These are phyloP conservation scores for Suillus variegatus DNA, from an alignment of 768 basidiomycete genomes.

Conservation along the genomic window DNA sequence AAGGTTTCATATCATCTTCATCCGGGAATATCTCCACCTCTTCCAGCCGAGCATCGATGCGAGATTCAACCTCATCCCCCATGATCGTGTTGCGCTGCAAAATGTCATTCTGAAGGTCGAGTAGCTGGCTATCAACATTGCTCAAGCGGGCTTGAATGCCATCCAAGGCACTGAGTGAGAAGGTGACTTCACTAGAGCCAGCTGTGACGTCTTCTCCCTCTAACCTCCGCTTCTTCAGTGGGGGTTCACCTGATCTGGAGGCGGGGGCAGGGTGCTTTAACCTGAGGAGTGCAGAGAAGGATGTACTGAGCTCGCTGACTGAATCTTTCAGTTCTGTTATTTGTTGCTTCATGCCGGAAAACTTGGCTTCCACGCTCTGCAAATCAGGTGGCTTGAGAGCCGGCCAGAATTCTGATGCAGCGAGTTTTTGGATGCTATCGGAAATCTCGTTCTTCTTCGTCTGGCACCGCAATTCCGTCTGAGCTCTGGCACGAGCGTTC, in stretches of 20 bases:
- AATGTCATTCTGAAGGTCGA: constrained; percentile 38
- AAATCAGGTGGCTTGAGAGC: constrained; percentile 27
- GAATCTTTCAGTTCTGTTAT: constrained; percentile 31
- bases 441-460: constrained; percentile 36
- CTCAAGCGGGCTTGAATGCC: constrained; percentile 30
- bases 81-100: constrained; percentile 34
- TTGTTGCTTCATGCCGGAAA: constrained; percentile 28
- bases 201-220: constrained; percentile 8
- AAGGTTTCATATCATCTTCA: constrained; percentile 16
- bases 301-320: constrained; percentile 24
- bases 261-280: constrained; percentile 6
- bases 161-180: constrained; percentile 23
- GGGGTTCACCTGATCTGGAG: constrained; percentile 5
- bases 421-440: constrained; percentile 28
- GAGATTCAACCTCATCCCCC: constrained; percentile 31
- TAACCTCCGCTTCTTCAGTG: constrained; percentile 22
- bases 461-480: constrained; percentile 28
- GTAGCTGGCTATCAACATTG: constrained; percentile 28
- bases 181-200: constrained; percentile 1
- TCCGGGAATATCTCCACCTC: constrained; percentile 25
- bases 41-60: constrained; percentile 29
- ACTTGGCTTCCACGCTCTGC: constrained; percentile 20
- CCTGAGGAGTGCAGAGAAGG: constrained; percentile 24
- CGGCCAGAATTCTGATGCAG: constrained; percentile 43
- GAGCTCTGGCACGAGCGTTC: constrained; percentile 22